Percentiles rank a stretch among this genome's conserved stretches.
phyloP scores from a whole-genome alignment of 441 rosid genomes.

The Gossypium trilobum region DNA sequence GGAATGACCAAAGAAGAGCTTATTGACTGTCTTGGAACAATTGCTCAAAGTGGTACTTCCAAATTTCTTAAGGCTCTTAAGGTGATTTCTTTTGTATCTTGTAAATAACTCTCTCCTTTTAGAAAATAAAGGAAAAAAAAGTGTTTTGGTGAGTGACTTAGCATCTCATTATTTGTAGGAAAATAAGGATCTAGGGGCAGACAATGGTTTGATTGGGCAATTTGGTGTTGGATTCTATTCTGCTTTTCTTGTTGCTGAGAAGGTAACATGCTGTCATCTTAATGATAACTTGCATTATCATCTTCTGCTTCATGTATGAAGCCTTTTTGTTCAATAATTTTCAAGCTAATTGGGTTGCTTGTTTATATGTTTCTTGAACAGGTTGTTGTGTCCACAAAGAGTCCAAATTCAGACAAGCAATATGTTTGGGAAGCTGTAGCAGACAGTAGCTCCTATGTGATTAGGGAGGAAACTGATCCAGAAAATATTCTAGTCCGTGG shows the following conservation, averaged over 20 bases:
- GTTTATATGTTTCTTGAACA: slow-evolving; percentile 30
- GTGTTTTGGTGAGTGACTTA: slow-evolving; percentile 13
- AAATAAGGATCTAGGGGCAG: slow-evolving; percentile 75
- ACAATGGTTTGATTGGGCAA: slow-evolving; percentile 82
- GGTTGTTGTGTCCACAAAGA: slow-evolving; percentile 86
- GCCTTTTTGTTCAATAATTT: background rate
- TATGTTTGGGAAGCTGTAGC: slow-evolving; percentile 88
- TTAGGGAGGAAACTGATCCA: slow-evolving; percentile 78
- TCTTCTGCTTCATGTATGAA: slow-evolving; percentile 1
- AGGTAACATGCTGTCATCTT: slow-evolving; percentile 33
- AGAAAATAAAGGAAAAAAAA: slow-evolving; percentile 26
- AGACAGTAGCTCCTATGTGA: slow-evolving; percentile 74
- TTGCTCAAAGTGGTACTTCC: slow-evolving; percentile 99
- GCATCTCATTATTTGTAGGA: slow-evolving; percentile 37
- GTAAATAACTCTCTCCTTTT: slow-evolving; percentile 6
- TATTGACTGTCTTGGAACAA: slow-evolving; percentile 91
- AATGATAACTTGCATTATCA: background rate
- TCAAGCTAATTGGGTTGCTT: slow-evolving; percentile 3
- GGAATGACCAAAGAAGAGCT: slow-evolving; percentile 98
- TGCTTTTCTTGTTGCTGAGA: slow-evolving; percentile 92
- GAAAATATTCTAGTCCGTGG: slow-evolving; percentile 70
- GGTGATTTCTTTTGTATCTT: slow-evolving; percentile 28
- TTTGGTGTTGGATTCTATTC: slow-evolving; percentile 99
- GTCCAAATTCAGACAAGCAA: slow-evolving; percentile 87
- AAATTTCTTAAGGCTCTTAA: slow-evolving; percentile 79